A percentile compares a stretch with the other conserved stretches of the same genome.
These are phyloP conservation scores for Saccharomycopsis amapae DNA, from an alignment of 805 yeast genomes.

Conservation along the genomic window DNA sequence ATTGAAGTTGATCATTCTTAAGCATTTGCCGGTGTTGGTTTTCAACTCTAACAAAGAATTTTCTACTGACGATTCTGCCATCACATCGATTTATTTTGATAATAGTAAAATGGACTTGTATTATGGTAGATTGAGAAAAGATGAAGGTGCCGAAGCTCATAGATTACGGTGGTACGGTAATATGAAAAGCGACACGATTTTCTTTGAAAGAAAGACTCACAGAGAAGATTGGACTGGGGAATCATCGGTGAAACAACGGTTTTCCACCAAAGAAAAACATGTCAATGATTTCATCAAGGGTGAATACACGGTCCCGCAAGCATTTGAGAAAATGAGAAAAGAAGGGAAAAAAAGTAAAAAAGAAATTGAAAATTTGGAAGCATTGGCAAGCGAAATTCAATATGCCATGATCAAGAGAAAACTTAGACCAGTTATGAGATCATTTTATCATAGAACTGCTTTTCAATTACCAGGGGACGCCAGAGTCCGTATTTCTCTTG, in stretches of 20 bases:
- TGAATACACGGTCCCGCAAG: constrained; percentile 77
- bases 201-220: constrained; percentile 96
- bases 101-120: constrained; percentile 83
- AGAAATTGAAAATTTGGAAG: constrained; percentile 89
- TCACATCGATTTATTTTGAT: constrained; percentile 94
- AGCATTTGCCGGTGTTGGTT: constrained; percentile 94
- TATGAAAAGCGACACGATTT: constrained; percentile 85
- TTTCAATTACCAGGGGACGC: constrained; percentile 99
- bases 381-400: constrained; percentile 88
- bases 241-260: constrained; percentile 97
- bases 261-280: constrained; percentile 83
- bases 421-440: constrained; percentile 89
- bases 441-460: constrained; percentile 96
- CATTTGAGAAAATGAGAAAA: constrained; percentile 84
- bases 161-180: constrained; percentile 99
- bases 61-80: constrained; percentile 89
- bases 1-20: constrained; percentile 81
- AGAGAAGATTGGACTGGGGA: constrained; percentile 99
- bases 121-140: constrained; percentile 89
- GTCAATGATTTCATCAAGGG: constrained; percentile 83
- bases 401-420: constrained; percentile 78
- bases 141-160: constrained; percentile 98
- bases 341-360: constrained; percentile 83
- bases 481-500: constrained; percentile 95
- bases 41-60: constrained; percentile 96